phyloP scores from a whole-genome alignment of 805 yeast species.

The Kuraishia ogatae region DNA sequence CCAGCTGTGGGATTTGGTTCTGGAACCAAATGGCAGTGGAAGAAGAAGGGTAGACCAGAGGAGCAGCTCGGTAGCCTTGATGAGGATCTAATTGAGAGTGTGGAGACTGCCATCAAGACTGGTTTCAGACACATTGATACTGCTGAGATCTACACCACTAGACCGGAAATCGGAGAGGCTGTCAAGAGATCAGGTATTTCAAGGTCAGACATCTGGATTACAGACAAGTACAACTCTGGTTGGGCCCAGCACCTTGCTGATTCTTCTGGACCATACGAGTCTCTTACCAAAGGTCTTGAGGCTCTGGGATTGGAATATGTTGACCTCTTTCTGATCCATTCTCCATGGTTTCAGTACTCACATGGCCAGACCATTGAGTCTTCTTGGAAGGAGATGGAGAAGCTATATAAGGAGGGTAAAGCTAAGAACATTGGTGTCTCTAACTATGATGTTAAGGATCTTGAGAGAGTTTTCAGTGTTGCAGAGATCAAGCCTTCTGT shows the following conservation, averaged over 20 bases:
- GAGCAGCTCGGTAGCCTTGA: constrained; percentile 13
- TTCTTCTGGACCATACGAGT: constrained; percentile 29
- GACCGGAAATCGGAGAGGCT: constrained; percentile 50
- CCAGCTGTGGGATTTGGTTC: constrained; percentile 47
- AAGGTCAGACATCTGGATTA: constrained; percentile 46
- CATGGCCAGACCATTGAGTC: constrained; percentile 37
- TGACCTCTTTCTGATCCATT: constrained; percentile 56
- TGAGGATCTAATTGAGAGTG: constrained; percentile 33
- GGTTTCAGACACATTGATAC: constrained; percentile 59
- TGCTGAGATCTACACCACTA: constrained; percentile 61
- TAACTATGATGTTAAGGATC: constrained; percentile 39
- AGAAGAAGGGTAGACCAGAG: constrained; percentile 16
- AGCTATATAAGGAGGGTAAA: constrained; percentile 32
- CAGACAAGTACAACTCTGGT: constrained; percentile 46
- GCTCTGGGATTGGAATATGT: constrained; percentile 42
- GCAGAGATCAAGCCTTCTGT: constrained; percentile 41
- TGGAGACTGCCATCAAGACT: constrained; percentile 35
- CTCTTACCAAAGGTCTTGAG: constrained; percentile 36
- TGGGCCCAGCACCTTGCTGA: constrained; percentile 9
- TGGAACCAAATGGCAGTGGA: constrained; percentile 49
- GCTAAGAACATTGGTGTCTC: constrained; percentile 52
- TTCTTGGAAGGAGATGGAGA: constrained; percentile 41
- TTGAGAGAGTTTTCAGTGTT: constrained; percentile 30
- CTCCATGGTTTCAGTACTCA: constrained; percentile 5
- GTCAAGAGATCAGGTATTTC: constrained; percentile 25